Conservation (phyloP, 495 filamentous ascomycete species). For the Aspergillus campestris region DNA sequence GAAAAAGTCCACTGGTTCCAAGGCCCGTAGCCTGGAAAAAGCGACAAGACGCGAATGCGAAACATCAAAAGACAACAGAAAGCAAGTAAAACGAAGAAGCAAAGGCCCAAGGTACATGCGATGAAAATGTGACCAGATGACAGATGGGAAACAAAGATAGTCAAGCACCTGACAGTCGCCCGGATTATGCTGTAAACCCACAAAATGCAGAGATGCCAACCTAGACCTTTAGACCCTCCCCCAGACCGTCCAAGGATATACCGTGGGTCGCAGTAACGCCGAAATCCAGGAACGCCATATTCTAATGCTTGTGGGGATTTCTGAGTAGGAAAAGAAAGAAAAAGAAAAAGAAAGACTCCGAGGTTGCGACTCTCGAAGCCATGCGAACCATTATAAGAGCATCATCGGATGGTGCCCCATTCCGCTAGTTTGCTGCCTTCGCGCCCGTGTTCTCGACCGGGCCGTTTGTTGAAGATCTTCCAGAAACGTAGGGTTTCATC, state of each 20-base stretch:
- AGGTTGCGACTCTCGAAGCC: too few relatives aligned
- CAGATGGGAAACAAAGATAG: slow-evolving; percentile 2
- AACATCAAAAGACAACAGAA: slow-evolving; percentile 1
- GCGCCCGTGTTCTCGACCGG: slow-evolving; percentile 42
- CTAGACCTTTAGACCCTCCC: slow-evolving; percentile 17
- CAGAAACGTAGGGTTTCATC: slow-evolving; percentile 96
- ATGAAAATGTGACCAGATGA: slow-evolving; percentile 13
- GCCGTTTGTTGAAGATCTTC: slow-evolving; percentile 78
- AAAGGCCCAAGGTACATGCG: slow-evolving; percentile 14
- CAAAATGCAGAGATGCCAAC: slow-evolving; percentile 32
- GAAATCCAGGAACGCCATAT: slow-evolving; percentile 27
- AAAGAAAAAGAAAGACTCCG: not conserved
- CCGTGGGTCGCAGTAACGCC: slow-evolving; percentile 19
- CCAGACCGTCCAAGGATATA: slow-evolving; percentile 20
- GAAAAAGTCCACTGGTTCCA: not conserved
- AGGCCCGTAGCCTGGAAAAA: not conserved
- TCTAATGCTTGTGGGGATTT: slow-evolving; percentile 29
- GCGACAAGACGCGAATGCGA: slow-evolving; percentile 1
- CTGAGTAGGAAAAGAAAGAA: slow-evolving; percentile 7
- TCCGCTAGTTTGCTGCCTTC: slow-evolving; percentile 52
- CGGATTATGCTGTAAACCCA: slow-evolving; percentile 19
- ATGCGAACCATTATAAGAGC: not conserved
- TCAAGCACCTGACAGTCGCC: slow-evolving; percentile 10
- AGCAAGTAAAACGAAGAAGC: slow-evolving; percentile 4
- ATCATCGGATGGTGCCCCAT: slow-evolving; percentile 64